Base-by-base conservation (phyloP, 2,329 filamentous ascomycete species). In the Aureobasidium sp. region DNA sequence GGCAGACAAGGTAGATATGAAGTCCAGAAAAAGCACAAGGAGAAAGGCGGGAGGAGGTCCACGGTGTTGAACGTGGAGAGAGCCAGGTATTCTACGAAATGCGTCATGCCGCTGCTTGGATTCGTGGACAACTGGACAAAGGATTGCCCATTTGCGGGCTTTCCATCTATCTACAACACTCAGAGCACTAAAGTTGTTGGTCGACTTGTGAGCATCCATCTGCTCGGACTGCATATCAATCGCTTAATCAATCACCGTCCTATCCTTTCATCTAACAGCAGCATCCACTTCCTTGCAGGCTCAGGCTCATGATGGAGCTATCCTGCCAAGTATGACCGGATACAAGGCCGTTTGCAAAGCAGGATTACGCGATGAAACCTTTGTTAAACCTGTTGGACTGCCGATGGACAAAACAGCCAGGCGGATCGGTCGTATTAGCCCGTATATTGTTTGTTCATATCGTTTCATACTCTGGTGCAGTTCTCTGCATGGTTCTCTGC, bases 81-180 rank as follows among this genome's bases (percentile, higher is more conserved):
- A 37, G 36, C 39, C 50, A 45, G 9, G 15, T 39, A 16, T 21
- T 49, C 15, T 15, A 30, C 48, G 34, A 37, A 13, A 13, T 52
- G 41, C 42, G 39, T 41, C 57, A 50, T 49, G 32, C 55, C 53
- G 53, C 53, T 58, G 53, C 53, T 58, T 62, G 34, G 49, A 53
- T 61, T 53, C 59, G 57, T 54, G 58, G 50, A 63, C 52, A 63
- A 25, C 39, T 55, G 62, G 55, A 61, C 62, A 59, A 49, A 59
- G 45, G 30, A 15, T 11, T 25, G 30, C 57, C 36, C 54, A 48
- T n/a, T 58, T 62, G 54, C 54, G 39, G 55, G 36, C 16, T 30
- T 41, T 39, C 42, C 44, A 59, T 59, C 54, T 59, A 59, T 59
- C 57, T 50, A 49, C 27, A 30, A 59, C 57, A 50, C 34, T 27